Evolutionary conservation across 352 stramenopile genomes (phyloP), one percentile per base, ranked within the genome.

Genomic region (Phytophthora boehmeriae): DNA sequence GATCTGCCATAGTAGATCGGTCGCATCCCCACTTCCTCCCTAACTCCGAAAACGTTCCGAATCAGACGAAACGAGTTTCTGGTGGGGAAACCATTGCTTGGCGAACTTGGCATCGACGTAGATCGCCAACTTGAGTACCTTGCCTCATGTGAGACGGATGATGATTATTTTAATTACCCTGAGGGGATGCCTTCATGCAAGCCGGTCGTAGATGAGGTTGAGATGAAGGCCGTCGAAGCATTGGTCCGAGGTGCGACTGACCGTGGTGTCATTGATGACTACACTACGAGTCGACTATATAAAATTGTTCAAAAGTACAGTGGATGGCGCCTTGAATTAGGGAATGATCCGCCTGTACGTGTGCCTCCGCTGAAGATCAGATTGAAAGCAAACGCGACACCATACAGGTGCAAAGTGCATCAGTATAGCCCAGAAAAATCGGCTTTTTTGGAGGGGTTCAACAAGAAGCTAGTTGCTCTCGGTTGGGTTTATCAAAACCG

Each of bases 401-500:
- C 62, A 13, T 59, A 71, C 42, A 49, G 54, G 13, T 61, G 54
- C 19, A 22, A 42, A n/a, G 34, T 51, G 8, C 17, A 49, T 13
- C 20, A 39, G 14, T 64, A 70, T 39, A 51, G 41, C 28, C 48
- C 54, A 30, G 39, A 53, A 32, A 58, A 62, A 22, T 45, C 32
- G 1, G 27, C 59, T 13, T 71, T 66, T 20, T 36, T 71, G 2
- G 34, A 17, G 4, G 25, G 16, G 2, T 52, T 69, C 32, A 69
- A 56, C 42, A 43, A 35, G 22, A 13, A 54, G 25, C 55, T 71
- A 1, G 54, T 66, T 14, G 5, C 20, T 27, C 41, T 61, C 4
- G 62, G 62, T 1, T 71, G 54, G 54, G 54, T 66, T 0, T 60
- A 62, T 23, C n/a, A 25, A n/a, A 71, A 71, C 28, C 45, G 42